Percentiles rank a stretch among this genome's conserved stretches.
phyloP scores from a whole-genome alignment of 2,329 filamentous ascomycete species.

The Pyricularia grisea region DNA sequence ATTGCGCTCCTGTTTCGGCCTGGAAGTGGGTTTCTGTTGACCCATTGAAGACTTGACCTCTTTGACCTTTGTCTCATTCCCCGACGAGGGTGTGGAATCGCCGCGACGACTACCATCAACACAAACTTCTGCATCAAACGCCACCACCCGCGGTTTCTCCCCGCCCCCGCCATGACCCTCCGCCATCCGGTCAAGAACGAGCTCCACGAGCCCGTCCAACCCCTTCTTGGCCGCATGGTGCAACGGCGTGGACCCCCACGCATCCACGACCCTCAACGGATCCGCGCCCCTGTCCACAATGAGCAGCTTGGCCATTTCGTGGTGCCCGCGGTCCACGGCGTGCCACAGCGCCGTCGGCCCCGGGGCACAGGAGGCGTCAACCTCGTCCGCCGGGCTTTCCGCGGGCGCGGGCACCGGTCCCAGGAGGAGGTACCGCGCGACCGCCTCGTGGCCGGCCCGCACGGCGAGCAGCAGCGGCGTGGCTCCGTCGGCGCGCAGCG shows the following conservation, averaged over 20 bases:
- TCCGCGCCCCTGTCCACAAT: conserved; percentile 12
- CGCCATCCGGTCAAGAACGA: not conserved
- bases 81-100: not conserved
- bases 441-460: conserved; percentile 12
- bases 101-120: not conserved
- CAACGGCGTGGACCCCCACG: conserved; percentile 17
- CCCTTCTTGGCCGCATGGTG: conserved; percentile 18
- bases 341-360: conserved; percentile 7
- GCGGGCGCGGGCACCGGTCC: not conserved
- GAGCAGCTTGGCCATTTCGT: conserved; percentile 11
- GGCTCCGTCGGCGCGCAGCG: conserved; percentile 13
- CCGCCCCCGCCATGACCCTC: not conserved
- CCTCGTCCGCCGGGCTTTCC: not conserved
- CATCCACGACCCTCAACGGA: conserved; percentile 9
- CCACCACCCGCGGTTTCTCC: not conserved
- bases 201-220: conserved; percentile 14
- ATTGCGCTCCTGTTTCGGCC: not conserved
- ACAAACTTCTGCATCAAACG: not conserved
- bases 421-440: conserved; percentile 10
- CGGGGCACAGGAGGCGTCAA: not conserved
- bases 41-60: not conserved
- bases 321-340: conserved; percentile 9
- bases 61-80: not conserved
- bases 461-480: conserved; percentile 15
- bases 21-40: not conserved